A percentile compares a stretch with the other conserved stretches of the same genome.
phyloP scores from a whole-genome alignment of 192 early-diverging fungal genomes.

The Backusella sp. region DNA sequence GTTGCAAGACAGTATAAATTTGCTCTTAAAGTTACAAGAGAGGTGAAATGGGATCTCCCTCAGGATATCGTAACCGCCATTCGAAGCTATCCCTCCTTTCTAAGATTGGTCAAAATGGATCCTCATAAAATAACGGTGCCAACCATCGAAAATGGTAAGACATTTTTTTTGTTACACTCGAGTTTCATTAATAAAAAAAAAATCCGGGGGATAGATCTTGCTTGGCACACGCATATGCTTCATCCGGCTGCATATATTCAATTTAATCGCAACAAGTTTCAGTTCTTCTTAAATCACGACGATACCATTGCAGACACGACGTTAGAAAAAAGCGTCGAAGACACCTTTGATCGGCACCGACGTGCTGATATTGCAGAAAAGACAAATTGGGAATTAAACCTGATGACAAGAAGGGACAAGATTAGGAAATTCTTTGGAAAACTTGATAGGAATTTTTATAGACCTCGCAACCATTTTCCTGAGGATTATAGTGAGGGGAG shows the following conservation, averaged over 20 bases:
- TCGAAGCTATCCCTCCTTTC: neutral
- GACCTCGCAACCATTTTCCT: neutral
- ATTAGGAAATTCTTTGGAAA: neutral
- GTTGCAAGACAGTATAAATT: neutral
- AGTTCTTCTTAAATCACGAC: neutral
- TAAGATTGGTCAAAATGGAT: neutral
- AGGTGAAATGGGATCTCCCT: neutral
- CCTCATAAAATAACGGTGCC: neutral
- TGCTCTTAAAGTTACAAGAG: neutral
- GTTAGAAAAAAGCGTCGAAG: neutral
- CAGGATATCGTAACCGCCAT: neutral
- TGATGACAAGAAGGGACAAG: neutral
- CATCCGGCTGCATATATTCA: slow-evolving; percentile 2
- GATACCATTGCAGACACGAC: neutral
- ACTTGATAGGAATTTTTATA: neutral
- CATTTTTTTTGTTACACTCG: neutral
- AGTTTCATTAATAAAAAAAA: neutral
- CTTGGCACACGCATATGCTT: neutral
- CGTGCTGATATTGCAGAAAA: neutral
- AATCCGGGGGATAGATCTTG: neutral
- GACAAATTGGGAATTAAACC: neutral
- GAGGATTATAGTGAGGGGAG: neutral
- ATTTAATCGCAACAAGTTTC: neutral
- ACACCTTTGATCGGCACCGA: neutral
- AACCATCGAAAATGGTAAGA: neutral